Evolutionary conservation across 495 filamentous ascomycete genomes (phyloP), one percentile per base, ranked within the genome.

Genomic region (Xylaria telfairii): DNA sequence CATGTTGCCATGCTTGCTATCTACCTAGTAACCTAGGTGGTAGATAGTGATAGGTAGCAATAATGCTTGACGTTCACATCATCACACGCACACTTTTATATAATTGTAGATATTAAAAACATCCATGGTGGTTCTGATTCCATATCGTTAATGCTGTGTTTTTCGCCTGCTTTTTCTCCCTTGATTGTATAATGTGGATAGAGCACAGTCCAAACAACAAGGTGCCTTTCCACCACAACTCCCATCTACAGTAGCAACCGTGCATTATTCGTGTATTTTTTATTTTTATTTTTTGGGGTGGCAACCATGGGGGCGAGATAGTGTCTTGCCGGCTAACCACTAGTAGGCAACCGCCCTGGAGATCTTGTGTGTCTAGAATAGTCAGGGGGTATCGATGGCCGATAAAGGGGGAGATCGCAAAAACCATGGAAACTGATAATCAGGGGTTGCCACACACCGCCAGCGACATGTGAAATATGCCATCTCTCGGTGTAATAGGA

Each of bases 371-470:
- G 32, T 12, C 24, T n/a, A n/a, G 34, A 4, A 3, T 37, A 47
- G 62, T 49, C 44, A 65, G 62, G 62, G 62, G 62, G 30, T 17
- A 30, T 34, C 62, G 30, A 65, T 65, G 46, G 44, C 6, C 44
- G 5, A 51, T 37, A 51, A 49, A 61, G 34, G 41, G 41, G 24
- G 46, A 39, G 28, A 67, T 47, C 32, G 28, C 19, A 44, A 37
- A n/a, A 67, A 67, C 21, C 32, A 37, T 32, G 65, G 66, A 41
- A 59, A 60, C 66, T 68, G 66, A 68, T 59, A 28, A 54, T 68
- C 66, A 68, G 54, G 65, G 66, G 21, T 8, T 10, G 37, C 21
- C 54, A 26, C 53, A 68, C 66, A 68, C 66, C 66, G 66, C 66
- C 66, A 68, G 57, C 34, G 28, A 49, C 44, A 65, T 65, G 66